These are phyloP conservation scores for Tritrichomonas musculus DNA, from an alignment of 208 protist species.

Conservation along the genomic window DNA sequence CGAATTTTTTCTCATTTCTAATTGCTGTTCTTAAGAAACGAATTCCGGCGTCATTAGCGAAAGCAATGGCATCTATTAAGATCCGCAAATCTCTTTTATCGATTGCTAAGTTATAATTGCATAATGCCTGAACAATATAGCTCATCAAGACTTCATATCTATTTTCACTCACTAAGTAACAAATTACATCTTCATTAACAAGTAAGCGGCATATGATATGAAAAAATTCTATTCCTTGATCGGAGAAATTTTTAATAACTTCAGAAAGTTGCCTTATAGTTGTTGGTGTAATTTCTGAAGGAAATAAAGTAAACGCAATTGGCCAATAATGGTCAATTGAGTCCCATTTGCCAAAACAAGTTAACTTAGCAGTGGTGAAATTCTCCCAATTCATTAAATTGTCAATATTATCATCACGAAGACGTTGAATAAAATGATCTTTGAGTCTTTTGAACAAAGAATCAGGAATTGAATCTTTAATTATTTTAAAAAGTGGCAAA, in stretches of 20 bases:
- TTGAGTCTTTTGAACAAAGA: not conserved
- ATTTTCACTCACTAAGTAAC: not conserved
- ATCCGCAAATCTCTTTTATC: not conserved
- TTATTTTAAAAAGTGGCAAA: not conserved
- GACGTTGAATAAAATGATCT: not conserved
- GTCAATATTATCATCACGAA: not conserved
- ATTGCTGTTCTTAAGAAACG: not conserved
- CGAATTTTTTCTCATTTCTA: not conserved
- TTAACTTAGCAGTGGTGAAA: not conserved
- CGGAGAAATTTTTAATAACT: not conserved
- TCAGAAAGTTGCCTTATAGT: not conserved
- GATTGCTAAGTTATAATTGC: not conserved
- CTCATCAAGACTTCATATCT: not conserved
- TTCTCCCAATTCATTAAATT: not conserved
- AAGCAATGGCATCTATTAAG: not conserved
- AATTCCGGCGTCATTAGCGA: not conserved
- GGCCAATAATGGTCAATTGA: not conserved
- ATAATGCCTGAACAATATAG: not conserved
- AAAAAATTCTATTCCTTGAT: not conserved
- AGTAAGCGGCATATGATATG: not conserved
- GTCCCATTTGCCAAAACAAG: not conserved
- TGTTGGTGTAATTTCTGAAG: not conserved
- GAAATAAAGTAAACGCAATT: not conserved
- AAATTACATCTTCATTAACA: not conserved
- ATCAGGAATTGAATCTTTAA: not conserved